A percentile compares a stretch with the other conserved stretches of the same genome.
Evolutionary conservation across 768 basidiomycete species (phyloP).

Genomic region (Tricholoma flavovirens): DNA sequence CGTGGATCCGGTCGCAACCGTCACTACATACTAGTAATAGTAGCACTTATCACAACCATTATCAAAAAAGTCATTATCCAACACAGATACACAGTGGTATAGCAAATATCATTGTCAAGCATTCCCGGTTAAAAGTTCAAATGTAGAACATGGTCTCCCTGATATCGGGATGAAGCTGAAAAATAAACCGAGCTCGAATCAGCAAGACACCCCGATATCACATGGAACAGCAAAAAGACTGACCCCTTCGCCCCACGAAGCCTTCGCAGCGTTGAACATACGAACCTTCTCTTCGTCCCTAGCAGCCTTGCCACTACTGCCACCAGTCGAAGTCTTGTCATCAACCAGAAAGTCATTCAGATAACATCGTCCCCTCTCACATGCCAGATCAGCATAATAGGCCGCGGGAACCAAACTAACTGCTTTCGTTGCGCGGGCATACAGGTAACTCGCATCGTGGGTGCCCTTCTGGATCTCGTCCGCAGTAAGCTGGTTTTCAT

Average conservation of each 20-base stretch:
- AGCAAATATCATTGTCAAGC: too few relatives aligned
- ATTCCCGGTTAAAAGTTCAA: conserved; percentile 22
- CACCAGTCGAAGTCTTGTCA: neutral
- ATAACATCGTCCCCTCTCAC: conserved; percentile 11
- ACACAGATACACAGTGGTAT: too few relatives aligned
- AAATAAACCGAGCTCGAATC: neutral
- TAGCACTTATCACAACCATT: too few relatives aligned
- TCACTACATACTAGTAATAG: too few relatives aligned
- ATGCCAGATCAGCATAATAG: conserved; percentile 12
- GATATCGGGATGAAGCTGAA: conserved; percentile 49
- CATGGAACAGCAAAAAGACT: conserved; percentile 14
- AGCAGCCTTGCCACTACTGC: neutral
- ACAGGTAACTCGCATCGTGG: conserved; percentile 64
- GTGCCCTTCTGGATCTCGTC: conserved; percentile 73
- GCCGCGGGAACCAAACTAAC: conserved; percentile 75
- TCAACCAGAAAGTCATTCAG: conserved; percentile 9
- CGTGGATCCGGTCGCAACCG: too few relatives aligned
- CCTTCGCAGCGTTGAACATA: conserved; percentile 40
- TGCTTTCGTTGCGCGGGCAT: conserved; percentile 77
- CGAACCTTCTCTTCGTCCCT: conserved; percentile 15
- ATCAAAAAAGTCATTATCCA: too few relatives aligned
- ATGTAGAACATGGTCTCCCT: conserved; percentile 71
- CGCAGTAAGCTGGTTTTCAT: conserved; percentile 61
- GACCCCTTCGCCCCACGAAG: conserved; percentile 50
- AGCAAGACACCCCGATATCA: neutral